Conservation (phyloP, 2,329 filamentous ascomycete species). For the Zymoseptoria passerinii region DNA sequence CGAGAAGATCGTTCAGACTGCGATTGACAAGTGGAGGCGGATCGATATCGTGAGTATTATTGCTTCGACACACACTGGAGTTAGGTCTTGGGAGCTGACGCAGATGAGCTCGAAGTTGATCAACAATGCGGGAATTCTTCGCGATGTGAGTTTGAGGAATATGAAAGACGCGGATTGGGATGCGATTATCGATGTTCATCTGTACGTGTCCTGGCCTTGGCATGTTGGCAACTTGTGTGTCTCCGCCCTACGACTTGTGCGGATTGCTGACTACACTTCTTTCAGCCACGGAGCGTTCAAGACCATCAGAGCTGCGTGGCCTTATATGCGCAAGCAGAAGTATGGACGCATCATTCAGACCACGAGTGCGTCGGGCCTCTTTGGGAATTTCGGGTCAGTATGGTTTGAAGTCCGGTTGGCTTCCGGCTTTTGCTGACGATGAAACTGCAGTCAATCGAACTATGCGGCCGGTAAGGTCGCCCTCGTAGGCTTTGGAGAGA, state of each 20-base stretch:
- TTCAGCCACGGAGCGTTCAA: constrained; percentile 73
- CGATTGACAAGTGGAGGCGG: constrained; percentile 68
- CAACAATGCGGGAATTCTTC: constrained; percentile 93
- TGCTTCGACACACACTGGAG: too few relatives aligned
- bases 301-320: constrained; percentile 95
- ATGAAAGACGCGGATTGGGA: constrained; percentile 96
- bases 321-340: constrained; percentile 96
- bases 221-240: too few relatives aligned
- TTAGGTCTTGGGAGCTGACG: too few relatives aligned
- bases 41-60: constrained; percentile 62
- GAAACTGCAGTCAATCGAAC: constrained; percentile 97
- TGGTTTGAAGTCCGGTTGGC: constrained; percentile 92
- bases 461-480: constrained; percentile 93
- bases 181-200: constrained; percentile 80
- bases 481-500: constrained; percentile 93
- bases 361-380: constrained; percentile 89
- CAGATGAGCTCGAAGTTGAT: too few relatives aligned
- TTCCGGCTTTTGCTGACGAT: constrained; percentile 91
- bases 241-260: too few relatives aligned
- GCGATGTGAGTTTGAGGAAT: constrained; percentile 94
- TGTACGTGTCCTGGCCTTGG: constrained; percentile 33
- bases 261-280: neutral
- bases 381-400: constrained; percentile 97
- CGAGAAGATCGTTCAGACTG: constrained; percentile 84
- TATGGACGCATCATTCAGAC: constrained; percentile 95